Evolutionary conservation across 2,329 filamentous ascomycete species (phyloP).

Genomic region (Colletotrichum lindemuthianum): DNA sequence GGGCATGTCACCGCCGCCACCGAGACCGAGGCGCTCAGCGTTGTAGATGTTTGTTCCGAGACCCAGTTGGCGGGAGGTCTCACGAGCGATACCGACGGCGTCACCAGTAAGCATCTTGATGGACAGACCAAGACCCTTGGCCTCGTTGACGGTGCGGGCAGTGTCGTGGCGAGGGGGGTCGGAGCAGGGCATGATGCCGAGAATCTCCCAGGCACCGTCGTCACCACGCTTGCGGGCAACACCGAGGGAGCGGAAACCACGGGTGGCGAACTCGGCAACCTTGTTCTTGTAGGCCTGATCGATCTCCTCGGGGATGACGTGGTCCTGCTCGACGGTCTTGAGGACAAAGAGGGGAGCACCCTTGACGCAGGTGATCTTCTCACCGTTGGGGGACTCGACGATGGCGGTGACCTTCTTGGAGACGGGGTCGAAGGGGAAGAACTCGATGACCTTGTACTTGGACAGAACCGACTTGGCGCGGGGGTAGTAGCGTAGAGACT

Average conservation of each 20-base stretch:
- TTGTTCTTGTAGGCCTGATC: constrained; percentile 91
- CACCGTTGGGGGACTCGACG: constrained; percentile 84
- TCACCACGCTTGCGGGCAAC: constrained; percentile 86
- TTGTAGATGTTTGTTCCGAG: constrained; percentile 95
- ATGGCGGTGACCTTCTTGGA: constrained; percentile 91
- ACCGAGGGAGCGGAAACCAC: constrained; percentile 94
- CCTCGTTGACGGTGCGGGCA: constrained; percentile 88
- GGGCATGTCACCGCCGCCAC: constrained; percentile 90
- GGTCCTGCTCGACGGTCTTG: constrained; percentile 87
- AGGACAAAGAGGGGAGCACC: constrained; percentile 89
- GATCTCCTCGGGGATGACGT: constrained; percentile 79
- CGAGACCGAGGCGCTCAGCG: constrained; percentile 89
- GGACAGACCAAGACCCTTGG: constrained; percentile 85
- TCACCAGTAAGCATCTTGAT: constrained; percentile 98
- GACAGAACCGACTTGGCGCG: constrained; percentile 81
- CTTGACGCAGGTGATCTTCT: constrained; percentile 90
- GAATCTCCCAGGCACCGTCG: constrained; percentile 85
- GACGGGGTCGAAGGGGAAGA: constrained; percentile 90
- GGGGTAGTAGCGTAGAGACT: constrained; percentile 84
- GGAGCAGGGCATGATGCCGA: constrained; percentile 94
- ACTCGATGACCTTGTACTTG: constrained; percentile 87
- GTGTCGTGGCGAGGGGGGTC: constrained; percentile 93
- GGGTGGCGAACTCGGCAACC: constrained; percentile 82
- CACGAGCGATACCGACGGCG: constrained; percentile 90
- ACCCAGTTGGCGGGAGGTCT: constrained; percentile 90